Conservation (phyloP, 441 rosid species). For the Corymbia citriodora region DNA sequence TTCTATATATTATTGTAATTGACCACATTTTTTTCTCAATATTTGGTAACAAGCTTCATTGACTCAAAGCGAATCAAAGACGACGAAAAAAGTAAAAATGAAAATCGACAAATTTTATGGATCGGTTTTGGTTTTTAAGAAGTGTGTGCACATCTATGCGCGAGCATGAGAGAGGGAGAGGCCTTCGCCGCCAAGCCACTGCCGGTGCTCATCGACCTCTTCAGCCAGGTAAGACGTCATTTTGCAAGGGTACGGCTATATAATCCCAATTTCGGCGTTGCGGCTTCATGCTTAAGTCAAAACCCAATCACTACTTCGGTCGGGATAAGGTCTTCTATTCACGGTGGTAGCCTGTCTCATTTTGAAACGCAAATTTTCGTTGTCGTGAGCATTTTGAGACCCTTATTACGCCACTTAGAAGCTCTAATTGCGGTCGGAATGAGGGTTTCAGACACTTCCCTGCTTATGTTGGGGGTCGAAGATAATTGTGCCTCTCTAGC, state of each 20-base stretch:
- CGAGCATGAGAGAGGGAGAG: not conserved
- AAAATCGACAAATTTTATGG: not conserved
- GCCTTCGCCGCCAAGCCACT: not conserved
- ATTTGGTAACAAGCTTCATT: not conserved
- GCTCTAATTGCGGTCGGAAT: not conserved
- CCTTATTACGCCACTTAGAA: not conserved
- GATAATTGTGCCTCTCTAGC: not conserved
- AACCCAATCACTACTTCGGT: not conserved
- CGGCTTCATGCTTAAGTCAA: not conserved
- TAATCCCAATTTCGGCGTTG: not conserved
- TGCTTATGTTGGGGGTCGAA: not conserved
- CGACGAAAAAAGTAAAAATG: not conserved
- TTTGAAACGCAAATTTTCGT: not conserved
- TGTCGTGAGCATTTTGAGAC: not conserved
- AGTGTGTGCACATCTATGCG: not conserved
- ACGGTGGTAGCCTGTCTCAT: not conserved
- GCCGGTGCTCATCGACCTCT: not conserved
- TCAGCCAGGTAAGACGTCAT: not conserved
- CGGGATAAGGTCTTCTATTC: not conserved
- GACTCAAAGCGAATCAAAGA: not conserved
- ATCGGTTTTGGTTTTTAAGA: not conserved
- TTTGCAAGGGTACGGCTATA: too few relatives aligned
- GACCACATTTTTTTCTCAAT: not conserved
- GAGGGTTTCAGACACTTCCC: not conserved
- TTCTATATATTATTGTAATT: not conserved